Evolutionary conservation across 768 basidiomycete species (phyloP).

Genomic region (Amyloporia xantha): DNA sequence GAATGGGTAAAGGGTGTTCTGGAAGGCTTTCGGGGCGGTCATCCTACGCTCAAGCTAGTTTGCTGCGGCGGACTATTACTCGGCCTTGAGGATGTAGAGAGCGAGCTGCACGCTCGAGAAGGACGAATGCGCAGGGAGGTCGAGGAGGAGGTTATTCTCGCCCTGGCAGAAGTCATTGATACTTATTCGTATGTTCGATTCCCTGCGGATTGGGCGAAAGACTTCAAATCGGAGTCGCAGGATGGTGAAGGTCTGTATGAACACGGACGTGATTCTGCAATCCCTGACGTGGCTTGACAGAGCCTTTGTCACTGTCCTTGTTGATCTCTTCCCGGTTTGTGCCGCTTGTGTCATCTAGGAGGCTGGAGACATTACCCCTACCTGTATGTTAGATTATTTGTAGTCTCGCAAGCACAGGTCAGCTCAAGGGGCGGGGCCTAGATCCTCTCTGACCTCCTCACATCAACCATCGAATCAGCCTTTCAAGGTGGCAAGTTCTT

Average conservation of each 20-base stretch:
- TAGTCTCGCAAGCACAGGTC: too few relatives aligned
- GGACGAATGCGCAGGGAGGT: constrained; percentile 33
- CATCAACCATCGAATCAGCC: constrained; percentile 43
- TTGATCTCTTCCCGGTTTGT: constrained; percentile 56
- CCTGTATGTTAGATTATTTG: constrained; percentile 26
- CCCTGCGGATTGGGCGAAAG: constrained; percentile 53
- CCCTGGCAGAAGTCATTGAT: constrained; percentile 72
- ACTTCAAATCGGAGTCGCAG: constrained; percentile 53
- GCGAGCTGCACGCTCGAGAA: constrained; percentile 24
- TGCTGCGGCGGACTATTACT: constrained; percentile 58
- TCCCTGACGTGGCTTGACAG: constrained; percentile 8
- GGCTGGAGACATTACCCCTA: constrained; percentile 57
- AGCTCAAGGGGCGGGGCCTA: constrained; percentile 16
- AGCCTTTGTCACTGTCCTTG: constrained; percentile 23
- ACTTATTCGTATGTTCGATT: constrained; percentile 30
- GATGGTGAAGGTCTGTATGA: constrained; percentile 28
- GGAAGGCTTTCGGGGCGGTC: constrained; percentile 43
- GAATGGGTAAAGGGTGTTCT: constrained; percentile 17
- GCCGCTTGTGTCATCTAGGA: constrained; percentile 44
- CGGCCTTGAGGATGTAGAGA: constrained; percentile 51
- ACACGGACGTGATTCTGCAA: background rate
- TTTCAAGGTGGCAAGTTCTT: constrained; percentile 55
- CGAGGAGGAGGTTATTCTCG: constrained; percentile 62
- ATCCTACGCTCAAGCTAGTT: constrained; percentile 53
- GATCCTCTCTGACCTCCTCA: constrained; percentile 28